Conservation (phyloP, 2,329 filamentous ascomycete genomes). For the Beauveria varroae region DNA sequence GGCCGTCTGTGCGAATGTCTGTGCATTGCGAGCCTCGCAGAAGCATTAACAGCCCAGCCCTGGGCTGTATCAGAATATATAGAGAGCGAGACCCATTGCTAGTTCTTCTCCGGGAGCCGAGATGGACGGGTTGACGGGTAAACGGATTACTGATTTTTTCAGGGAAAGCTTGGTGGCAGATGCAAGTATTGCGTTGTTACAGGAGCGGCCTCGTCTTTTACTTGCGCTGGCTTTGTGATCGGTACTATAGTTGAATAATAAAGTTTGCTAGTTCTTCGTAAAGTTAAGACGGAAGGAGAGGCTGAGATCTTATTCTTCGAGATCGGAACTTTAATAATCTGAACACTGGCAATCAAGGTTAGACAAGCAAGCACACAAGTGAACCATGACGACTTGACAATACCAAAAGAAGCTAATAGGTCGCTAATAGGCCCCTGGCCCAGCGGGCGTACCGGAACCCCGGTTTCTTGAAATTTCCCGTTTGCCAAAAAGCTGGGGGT, state of each 20-base stretch:
- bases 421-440: not conserved
- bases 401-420: not conserved
- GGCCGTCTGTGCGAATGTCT: not conserved
- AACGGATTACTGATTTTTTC: not conserved
- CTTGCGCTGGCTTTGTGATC: too few species aligned
- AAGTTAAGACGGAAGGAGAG: too few species aligned
- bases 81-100: not conserved
- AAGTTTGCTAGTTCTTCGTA: too few species aligned
- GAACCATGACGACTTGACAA: not conserved
- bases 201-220: too few species aligned
- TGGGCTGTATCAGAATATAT: not conserved
- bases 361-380: not conserved
- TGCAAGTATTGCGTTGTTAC: too few species aligned
- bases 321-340: too few species aligned
- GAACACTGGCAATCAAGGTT: too few species aligned
- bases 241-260: too few species aligned
- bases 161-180: too few species aligned
- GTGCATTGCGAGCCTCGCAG: not conserved
- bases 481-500: not conserved
- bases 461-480: not conserved
- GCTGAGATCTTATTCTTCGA: too few species aligned
- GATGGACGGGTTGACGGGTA: not conserved
- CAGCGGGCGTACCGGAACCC: not conserved
- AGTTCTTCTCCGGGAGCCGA: not conserved
- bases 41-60: not conserved